These are phyloP conservation scores for Chrysoporthe cubensis DNA, from an alignment of 2,329 filamentous ascomycete species.

Conservation along the genomic window DNA sequence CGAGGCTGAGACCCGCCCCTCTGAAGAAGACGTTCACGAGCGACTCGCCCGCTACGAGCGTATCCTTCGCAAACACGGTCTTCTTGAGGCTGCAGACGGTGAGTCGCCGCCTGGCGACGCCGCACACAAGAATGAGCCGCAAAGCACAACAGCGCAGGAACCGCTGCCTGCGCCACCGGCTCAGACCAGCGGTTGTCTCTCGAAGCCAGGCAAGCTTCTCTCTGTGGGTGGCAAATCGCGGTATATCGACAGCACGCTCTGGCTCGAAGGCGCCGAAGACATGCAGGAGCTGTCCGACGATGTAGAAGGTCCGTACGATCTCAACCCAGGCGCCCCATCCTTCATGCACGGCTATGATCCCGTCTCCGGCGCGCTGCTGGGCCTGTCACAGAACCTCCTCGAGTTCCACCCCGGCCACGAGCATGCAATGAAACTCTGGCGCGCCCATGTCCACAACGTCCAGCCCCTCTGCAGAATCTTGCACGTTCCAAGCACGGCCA, in stretches of 20 bases:
- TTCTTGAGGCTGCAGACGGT: conserved; percentile 32
- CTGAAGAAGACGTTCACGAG: conserved; percentile 39
- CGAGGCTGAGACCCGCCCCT: neutral
- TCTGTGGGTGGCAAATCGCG: conserved; percentile 41
- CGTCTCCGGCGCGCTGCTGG: conserved; percentile 29
- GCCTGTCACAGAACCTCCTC: conserved; percentile 24
- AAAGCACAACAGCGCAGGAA: conserved; percentile 13
- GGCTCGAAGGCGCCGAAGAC: conserved; percentile 37
- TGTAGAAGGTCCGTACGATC: conserved; percentile 35
- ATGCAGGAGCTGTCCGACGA: conserved; percentile 32
- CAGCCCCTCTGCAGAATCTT: conserved; percentile 35
- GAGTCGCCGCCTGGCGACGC: neutral
- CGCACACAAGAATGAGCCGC: conserved; percentile 2
- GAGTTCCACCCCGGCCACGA: conserved; percentile 32
- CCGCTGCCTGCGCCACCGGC: conserved; percentile 21
- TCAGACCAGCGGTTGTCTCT: conserved; percentile 3
- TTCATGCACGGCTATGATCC: conserved; percentile 19
- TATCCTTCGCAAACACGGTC: conserved; percentile 41
- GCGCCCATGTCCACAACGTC: conserved; percentile 33
- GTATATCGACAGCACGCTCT: conserved; percentile 44
- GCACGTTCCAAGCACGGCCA: conserved; percentile 34
- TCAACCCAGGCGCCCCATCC: neutral
- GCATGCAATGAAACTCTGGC: conserved; percentile 34
- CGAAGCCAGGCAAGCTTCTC: conserved; percentile 31
- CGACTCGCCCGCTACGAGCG: conserved; percentile 45